Evolutionary conservation across 148 eudicot species (phyloP).

Genomic region (Cornus kousa): DNA sequence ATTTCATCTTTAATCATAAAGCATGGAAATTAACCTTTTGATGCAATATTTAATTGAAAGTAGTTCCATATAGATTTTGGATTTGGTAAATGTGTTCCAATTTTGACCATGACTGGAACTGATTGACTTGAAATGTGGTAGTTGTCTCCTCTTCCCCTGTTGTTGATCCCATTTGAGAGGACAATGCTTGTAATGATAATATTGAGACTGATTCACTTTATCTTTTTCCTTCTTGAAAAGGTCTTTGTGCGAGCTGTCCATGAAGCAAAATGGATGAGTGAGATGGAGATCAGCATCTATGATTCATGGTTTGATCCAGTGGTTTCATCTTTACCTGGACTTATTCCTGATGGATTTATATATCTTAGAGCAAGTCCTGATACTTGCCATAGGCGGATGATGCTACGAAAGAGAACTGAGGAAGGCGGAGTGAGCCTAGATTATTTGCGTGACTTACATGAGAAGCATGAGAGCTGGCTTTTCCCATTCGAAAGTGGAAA

Average conservation of each 20-base stretch:
- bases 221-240: conserved; percentile 30
- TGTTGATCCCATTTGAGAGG: conserved; percentile 1
- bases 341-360: conserved; percentile 90
- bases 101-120: neutral
- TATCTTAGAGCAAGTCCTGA: conserved; percentile 97
- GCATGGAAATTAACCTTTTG: neutral
- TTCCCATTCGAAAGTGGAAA: conserved; percentile 72
- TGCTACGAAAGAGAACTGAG: conserved; percentile 82
- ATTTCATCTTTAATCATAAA: neutral
- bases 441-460: conserved; percentile 81
- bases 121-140: conserved; percentile 1
- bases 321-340: conserved; percentile 88
- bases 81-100: conserved; percentile 5
- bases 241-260: conserved; percentile 98
- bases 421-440: conserved; percentile 88
- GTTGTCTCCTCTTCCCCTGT: neutral
- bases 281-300: conserved; percentile 95
- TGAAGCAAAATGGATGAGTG: conserved; percentile 99
- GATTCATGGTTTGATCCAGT: conserved; percentile 99
- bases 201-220: conserved; percentile 18
- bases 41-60: neutral
- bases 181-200: neutral
- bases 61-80: neutral
- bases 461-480: conserved; percentile 97
- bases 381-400: conserved; percentile 94